Base-by-base conservation (phyloP, 768 basidiomycete species). In the Amanita pseudoporphyria region DNA sequence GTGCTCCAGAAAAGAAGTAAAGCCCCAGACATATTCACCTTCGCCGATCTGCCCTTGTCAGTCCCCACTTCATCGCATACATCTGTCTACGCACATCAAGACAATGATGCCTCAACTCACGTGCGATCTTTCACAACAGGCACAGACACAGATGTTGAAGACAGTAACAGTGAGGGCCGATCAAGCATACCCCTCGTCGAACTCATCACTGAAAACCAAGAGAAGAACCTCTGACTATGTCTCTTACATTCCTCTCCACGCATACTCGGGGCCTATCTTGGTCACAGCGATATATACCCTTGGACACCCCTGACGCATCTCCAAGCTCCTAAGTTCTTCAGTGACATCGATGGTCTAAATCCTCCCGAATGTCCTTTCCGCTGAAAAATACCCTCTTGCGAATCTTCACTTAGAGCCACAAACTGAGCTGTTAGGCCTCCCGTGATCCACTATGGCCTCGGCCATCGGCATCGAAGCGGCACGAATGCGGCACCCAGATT, bases 331-430 rank as follows among this genome's bases (percentile, higher is more conserved):
- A n/a, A n/a, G n/a, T n/a, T n/a, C n/a, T n/a, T n/a, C n/a, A n/a
- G n/a, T n/a, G n/a, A n/a, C n/a, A 1, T 71, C 83, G 1, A 91
- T 91, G 0, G 89, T 93, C 62, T n/a, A n/a, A n/a, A n/a, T n/a
- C n/a, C n/a, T n/a, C n/a, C n/a, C n/a, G n/a, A n/a, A n/a, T n/a
- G n/a, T n/a, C n/a, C n/a, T n/a, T n/a, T n/a, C n/a, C n/a, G n/a
- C n/a, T n/a, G n/a, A n/a, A n/a, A n/a, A n/a, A n/a, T n/a, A n/a
- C n/a, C n/a, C n/a, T n/a, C n/a, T n/a, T n/a, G n/a, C n/a, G n/a
- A n/a, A n/a, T n/a, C n/a, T n/a, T n/a, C n/a, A n/a, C n/a, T n/a
- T n/a, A n/a, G n/a, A n/a, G n/a, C n/a, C n/a, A n/a, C n/a, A n/a
- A n/a, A n/a, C n/a, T n/a, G n/a, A n/a, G n/a, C n/a, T n/a, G n/a